Conservation (phyloP, 2,329 filamentous ascomycete genomes). For the Lachnellula hyalina region DNA sequence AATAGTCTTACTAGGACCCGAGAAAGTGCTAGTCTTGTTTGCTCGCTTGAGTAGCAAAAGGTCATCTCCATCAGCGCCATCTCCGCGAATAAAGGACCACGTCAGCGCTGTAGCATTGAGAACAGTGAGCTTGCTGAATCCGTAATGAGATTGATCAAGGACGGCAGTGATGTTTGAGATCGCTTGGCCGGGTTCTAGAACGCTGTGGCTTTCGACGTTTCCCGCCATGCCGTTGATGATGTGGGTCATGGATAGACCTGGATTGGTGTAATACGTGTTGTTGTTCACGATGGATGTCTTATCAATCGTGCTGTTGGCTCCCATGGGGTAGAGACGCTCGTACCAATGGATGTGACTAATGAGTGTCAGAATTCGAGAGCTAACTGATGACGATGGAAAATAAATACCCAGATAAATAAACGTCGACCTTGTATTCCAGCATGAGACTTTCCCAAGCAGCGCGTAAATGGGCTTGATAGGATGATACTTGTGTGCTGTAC, state of each 20-base stretch:
- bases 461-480: slow-evolving; percentile 40
- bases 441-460: slow-evolving; percentile 42
- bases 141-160: slow-evolving; percentile 42
- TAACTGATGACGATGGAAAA: not conserved
- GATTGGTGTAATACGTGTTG: slow-evolving; percentile 43
- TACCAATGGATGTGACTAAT: slow-evolving; percentile 42
- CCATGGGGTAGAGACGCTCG: slow-evolving; percentile 46
- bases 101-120: slow-evolving; percentile 36
- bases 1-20: too few species aligned
- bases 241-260: slow-evolving; percentile 44
- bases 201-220: slow-evolving; percentile 46
- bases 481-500: slow-evolving; percentile 40
- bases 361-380: slow-evolving; percentile 1
- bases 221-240: slow-evolving; percentile 49
- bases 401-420: slow-evolving; percentile 36
- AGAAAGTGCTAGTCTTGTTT: too few species aligned
- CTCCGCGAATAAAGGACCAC: slow-evolving; percentile 43
- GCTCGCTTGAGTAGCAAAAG: slow-evolving; percentile 32
- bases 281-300: slow-evolving; percentile 50
- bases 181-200: slow-evolving; percentile 31
- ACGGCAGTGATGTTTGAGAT: slow-evolving; percentile 39
- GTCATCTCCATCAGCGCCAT: slow-evolving; percentile 35
- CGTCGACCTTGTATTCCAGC: slow-evolving; percentile 41
- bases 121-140: slow-evolving; percentile 43
- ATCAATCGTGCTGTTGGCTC: slow-evolving; percentile 45